phyloP scores from a whole-genome alignment of 1,284 basidiomycete genomes.

The Sphagnurus paluster region DNA sequence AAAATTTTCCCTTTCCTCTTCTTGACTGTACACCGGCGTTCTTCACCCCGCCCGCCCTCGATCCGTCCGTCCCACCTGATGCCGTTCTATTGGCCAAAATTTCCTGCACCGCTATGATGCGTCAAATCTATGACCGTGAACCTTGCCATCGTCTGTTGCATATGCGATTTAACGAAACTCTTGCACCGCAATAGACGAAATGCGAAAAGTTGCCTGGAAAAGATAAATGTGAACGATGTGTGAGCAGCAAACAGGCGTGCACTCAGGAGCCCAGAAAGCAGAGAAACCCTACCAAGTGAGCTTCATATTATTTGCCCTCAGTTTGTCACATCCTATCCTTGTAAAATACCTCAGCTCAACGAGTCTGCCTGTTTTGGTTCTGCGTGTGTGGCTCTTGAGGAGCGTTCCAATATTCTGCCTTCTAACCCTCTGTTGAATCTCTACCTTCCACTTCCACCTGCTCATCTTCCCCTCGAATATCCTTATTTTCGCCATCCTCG shows the following conservation, averaged over 20 bases:
- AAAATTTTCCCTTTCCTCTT: conserved; percentile 7
- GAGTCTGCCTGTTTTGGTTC: conserved; percentile 8
- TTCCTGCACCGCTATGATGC: not conserved
- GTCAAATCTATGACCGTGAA: not conserved
- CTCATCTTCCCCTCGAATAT: conserved; percentile 26
- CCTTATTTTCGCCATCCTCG: conserved; percentile 28
- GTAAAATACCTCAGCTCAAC: conserved; percentile 17
- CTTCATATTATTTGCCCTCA: conserved; percentile 29
- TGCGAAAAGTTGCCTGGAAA: conserved; percentile 75
- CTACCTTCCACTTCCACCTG: conserved; percentile 28
- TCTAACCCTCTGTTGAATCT: conserved; percentile 21
- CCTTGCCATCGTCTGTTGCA: not conserved
- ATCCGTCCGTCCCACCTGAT: not conserved
- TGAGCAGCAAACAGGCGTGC: conserved; percentile 65
- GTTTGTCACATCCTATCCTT: conserved; percentile 18
- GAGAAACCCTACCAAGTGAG: conserved; percentile 73
- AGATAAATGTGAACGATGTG: conserved; percentile 73
- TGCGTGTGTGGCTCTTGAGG: no score
- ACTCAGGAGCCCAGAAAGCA: conserved; percentile 80
- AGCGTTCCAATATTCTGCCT: conserved; percentile 13
- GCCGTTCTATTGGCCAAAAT: conserved; percentile 1
- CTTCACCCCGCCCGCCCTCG: not conserved
- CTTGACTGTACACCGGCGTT: conserved; percentile 1
- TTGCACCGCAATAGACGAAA: conserved; percentile 60
- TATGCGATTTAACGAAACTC: conserved; percentile 15